Base-by-base conservation (phyloP, 306 rosid species). In the Boehmeria nivea region DNA sequence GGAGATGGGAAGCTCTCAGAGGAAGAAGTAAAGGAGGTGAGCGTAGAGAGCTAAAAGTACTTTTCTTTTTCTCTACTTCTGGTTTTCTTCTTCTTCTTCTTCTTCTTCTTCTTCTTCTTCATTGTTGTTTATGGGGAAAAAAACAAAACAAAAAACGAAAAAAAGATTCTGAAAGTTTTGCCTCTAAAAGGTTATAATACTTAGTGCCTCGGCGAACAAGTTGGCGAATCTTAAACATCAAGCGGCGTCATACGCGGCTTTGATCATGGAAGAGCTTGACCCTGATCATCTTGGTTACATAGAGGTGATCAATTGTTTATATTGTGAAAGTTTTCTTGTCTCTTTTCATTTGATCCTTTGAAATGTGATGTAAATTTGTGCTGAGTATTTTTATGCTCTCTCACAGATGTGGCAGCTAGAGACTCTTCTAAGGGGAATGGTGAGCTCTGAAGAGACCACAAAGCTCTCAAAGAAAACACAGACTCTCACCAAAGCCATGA, bases 1-100 rank as follows among this genome's bases (percentile, higher is more conserved):
- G 98, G 96, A 3, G 98, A 87, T 69, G 98, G 98, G 69, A 87
- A 67, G 75, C 85, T 91, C 59, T 72, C 95, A 3, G 98, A 91
- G 72, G 95, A 81, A 3, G 98, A 91, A 72, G 98, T 91, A 50
- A 67, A 67, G 48, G 87, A 87, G 98, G 96, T 91, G 72, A 78
- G 85, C 24, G 57, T 44, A 43, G 20, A 66, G 64, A 69, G 51
- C 57, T 34, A 16, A 52, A 53, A 31, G 58, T 10, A 23, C 25
- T 50, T 38, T 22, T 54, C 43, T 59, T 26, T 49, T 10, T 15
- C 19, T 55, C 25, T 3, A 38, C 18, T 40, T 45, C 19, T 33
- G 5, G 5, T 11, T 19, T 26, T 26, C 20, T 53, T 52, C 25
- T 16, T 52, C 43, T 51, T 19, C 7, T 33, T 33, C 11, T 5